Evolutionary conservation across 345 rosid species (phyloP).

Genomic region (Hibiscus trionum): DNA sequence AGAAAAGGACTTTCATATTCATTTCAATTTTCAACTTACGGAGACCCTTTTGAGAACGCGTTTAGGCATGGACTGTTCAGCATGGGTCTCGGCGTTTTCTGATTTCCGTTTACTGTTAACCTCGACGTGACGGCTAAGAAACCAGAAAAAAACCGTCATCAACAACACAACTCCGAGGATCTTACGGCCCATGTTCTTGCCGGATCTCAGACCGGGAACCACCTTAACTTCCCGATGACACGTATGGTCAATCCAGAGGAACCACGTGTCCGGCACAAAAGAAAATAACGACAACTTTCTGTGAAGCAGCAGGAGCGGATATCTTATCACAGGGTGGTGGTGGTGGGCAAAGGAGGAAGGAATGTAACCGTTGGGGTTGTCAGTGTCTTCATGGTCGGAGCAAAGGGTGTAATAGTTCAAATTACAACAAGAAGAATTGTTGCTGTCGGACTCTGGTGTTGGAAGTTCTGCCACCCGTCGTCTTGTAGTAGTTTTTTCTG

Average conservation of each 20-base stretch:
- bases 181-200: conserved; percentile 46
- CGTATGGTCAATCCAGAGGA: conserved; percentile 32
- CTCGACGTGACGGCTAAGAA: conserved; percentile 32
- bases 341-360: conserved; percentile 17
- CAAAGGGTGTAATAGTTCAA: conserved; percentile 28
- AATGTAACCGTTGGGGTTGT: conserved; percentile 15
- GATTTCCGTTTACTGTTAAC: conserved; percentile 12
- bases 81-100: conserved; percentile 4
- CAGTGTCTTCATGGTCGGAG: conserved; percentile 27
- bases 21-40: conserved; percentile 38
- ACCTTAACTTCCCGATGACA: conserved; percentile 34
- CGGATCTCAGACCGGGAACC: conserved; percentile 41
- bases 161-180: conserved; percentile 36
- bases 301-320: conserved; percentile 30
- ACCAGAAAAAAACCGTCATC: conserved; percentile 46
- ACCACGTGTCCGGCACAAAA: conserved; percentile 38
- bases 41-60: conserved; percentile 50
- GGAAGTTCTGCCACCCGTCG: conserved; percentile 43
- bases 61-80: conserved; percentile 32
- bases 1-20: not conserved
- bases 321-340: conserved; percentile 33
- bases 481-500: conserved; percentile 48
- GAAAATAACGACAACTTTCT: conserved; percentile 23
- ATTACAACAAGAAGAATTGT: conserved; percentile 19
- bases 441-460: not conserved